Evolutionary conservation across 768 basidiomycete species (phyloP), one percentile per base, ranked within the genome.

Genomic region (Pisolithus marmoratus): DNA sequence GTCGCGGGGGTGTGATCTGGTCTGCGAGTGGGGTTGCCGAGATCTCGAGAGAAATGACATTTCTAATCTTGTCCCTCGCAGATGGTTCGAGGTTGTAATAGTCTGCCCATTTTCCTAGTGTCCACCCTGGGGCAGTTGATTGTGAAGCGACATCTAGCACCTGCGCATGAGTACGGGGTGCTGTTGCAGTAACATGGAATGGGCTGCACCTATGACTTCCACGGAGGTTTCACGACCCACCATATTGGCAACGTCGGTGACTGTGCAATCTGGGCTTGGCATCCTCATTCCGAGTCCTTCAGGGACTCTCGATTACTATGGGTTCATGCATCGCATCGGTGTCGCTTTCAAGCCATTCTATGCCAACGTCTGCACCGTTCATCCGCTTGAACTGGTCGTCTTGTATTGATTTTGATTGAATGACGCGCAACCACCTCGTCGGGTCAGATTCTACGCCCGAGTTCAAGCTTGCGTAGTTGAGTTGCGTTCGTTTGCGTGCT

Each of bases 31-130:
- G 73, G 3, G 91, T 93, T 7, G 90, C 91, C 2, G 90, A 90
- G 23, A 98, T 85, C 66, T 99, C 95, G 46, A 98, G 72, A 2
- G 91, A 94, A 50, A 99, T 99, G 27, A 99, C 92, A 62, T 99
- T 99, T 55, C 86, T 82, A 31, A 96, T 83, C 66, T 91, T 95
- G 63, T 94, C 90, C 49, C 88, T 81, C 41, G 77, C 73, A 6
- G 77, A 72, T 1, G 83, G 76, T 19, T 88, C 83, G 14, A 80
- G 73, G 54, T 82, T 76, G 66, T 85, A 90, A 63, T 95, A 95
- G 53, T 87, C 84, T 4, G 86, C 90, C 95, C 95, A 99, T 68
- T 83, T 87, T 8, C 80, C 84, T 3, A 99, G 71, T 15, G 85
- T 90, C 96, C 95, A 98, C 11, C 89, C 88, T 15, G 90, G 79